Conservation (phyloP, 306 rosid species). For the Cucurbita moschata region DNA sequence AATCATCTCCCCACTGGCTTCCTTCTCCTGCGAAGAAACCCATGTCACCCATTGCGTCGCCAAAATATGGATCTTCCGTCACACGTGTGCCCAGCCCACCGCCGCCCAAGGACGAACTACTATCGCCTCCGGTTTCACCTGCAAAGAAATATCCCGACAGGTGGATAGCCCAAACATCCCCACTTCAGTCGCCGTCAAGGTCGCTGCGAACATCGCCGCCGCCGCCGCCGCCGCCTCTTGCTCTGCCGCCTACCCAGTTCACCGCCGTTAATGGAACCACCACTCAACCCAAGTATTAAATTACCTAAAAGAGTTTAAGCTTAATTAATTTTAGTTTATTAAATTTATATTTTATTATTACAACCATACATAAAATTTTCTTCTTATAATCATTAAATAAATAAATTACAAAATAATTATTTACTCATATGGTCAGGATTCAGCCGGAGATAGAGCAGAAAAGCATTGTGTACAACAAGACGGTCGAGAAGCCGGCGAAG, state of each 20-base stretch:
- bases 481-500: background rate
- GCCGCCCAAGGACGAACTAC: background rate
- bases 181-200: conserved; percentile 13
- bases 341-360: too few relatives aligned
- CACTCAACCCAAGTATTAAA: conserved; percentile 3
- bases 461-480: background rate
- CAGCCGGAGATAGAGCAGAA: conserved; percentile 4
- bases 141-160: background rate
- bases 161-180: background rate
- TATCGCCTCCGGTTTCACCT: background rate
- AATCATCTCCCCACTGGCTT: too few relatives aligned
- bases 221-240: conserved; percentile 55
- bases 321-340: too few relatives aligned
- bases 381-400: too few relatives aligned
- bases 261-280: background rate
- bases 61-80: conserved; percentile 12
- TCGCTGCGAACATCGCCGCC: conserved; percentile 9
- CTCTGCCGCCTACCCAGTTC: background rate
- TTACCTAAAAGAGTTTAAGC: too few relatives aligned
- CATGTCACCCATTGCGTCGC: background rate
- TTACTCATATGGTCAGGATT: background rate
- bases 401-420: too few relatives aligned
- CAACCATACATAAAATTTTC: too few relatives aligned
- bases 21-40: background rate
- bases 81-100: conserved; percentile 25